Evolutionary conservation across 2,329 filamentous ascomycete species (phyloP), one percentile per base, ranked within the genome.

Genomic region (Cadophora gregata): DNA sequence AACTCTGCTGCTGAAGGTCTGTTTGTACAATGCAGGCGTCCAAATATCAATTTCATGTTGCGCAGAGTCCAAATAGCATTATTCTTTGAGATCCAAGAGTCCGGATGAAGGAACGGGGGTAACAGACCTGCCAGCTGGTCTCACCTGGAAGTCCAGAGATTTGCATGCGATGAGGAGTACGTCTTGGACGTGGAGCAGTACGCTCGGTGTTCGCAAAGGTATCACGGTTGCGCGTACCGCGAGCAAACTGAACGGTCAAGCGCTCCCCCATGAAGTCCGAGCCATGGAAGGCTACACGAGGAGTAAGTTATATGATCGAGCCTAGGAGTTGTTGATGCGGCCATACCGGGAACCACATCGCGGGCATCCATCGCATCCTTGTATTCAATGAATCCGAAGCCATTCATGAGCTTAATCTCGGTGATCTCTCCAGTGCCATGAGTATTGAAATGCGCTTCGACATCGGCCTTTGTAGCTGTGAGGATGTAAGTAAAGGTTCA

Each of bases 51-150:
- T 51, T 58, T 58, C 33, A 72, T 69, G 72, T 75, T 71, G 69
- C 67, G 73, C 72, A 76, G 66, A 72, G 73, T 75, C 75, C 76
- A 75, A 76, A 77, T 74, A 76, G 76, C 75, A 77, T 71, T 66
- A 72, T 69, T 47, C 24, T 55, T 65, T 74, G 67, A 76, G 71
- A 75, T 77, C 75, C 76, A 77, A 78, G 74, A 79, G 75, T 77
- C 77, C 77, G 77, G 76, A 75, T 80, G 79, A 84, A 85, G 77
- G 79, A 85, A 86, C 82, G 82, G 84, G 87, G 84, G 84, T 80
- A 84, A 92, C 96, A 96, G 91, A 99, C 96, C 96, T 99, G 96
- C 96, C 96, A 99, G 89, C 94, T 97, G 86, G 96, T 99, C 86
- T 98, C 95, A 83, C 88, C 90, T 80, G 95, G 94, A 81, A 99